Evolutionary conservation across 306 rosid species (phyloP).

Genomic region (Alnus glutinosa): DNA sequence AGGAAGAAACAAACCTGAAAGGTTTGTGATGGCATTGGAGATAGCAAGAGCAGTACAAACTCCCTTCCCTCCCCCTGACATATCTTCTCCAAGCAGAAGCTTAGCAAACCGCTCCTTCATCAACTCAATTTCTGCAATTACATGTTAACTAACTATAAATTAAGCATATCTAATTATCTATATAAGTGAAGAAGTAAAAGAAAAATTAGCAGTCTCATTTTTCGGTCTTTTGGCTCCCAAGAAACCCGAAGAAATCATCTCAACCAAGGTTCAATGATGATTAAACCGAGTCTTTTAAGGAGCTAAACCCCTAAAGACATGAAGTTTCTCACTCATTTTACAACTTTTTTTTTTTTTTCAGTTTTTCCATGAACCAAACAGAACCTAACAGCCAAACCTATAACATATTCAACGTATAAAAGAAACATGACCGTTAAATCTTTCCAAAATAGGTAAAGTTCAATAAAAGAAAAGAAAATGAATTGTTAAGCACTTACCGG

Average conservation of each 20-base stretch:
- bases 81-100: conserved; percentile 55
- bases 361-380: neutral
- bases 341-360: neutral
- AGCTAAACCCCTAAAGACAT: neutral
- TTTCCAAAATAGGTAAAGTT: neutral
- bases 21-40: conserved; percentile 54
- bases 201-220: neutral
- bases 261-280: no score
- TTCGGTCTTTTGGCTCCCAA: neutral
- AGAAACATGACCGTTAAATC: conserved; percentile 1
- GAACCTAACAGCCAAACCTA: neutral
- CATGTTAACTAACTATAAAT: neutral
- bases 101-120: conserved; percentile 56
- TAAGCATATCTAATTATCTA: neutral
- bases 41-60: conserved; percentile 50
- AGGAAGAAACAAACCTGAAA: conserved; percentile 35
- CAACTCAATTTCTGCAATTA: conserved; percentile 36
- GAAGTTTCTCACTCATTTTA: neutral
- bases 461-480: neutral
- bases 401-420: neutral
- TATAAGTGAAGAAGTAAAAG: neutral
- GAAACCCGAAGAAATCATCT: neutral
- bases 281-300: neutral
- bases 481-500: conserved; percentile 30
- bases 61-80: conserved; percentile 57